Evolutionary conservation across 441 rosid species (phyloP), one percentile per base, ranked within the genome.

Genomic region (Adansonia gregorii): DNA sequence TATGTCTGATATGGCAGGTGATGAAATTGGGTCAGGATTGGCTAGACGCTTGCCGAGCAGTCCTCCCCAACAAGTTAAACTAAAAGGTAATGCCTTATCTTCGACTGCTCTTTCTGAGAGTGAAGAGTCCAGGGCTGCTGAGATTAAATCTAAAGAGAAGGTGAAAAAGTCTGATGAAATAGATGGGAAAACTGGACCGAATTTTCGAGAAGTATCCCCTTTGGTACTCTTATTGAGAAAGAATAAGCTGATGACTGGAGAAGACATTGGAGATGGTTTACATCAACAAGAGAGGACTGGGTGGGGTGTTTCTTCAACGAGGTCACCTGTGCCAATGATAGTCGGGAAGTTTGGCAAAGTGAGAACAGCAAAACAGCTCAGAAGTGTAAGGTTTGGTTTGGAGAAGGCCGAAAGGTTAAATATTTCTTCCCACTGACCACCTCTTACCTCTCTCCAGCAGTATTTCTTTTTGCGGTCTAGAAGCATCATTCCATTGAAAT

Each of bases 231-330:
- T 90, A 74, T 92, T 94, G 49, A 94, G 98, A 83, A 97, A 93
- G 89, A 93, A 85, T 78, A 94, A 91, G 89, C 80, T 87, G 72
- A 78, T 84, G 77, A 45, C 84, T 78, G 89, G 92, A 78, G 93
- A 93, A 79, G 99, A 90, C 81, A 81, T 82, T 82, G 95, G 94
- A 63, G 98, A 94, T 86, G 95, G 97, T 73, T 84, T 89, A 69
- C 87, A 87, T 80, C 90, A 89, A 88, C 95, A 91, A 84, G 95
- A 95, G 82, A 94, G 97, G 89, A 90, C 89, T 52, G 98, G 97
- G 35, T 90, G 97, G 22, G 89, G 89, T 75, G 82, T 85, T 83
- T 35, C 88, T 79, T 87, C 96, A 49, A 76, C 97, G 56, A 92
- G 98, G 85, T 77, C 91, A 76, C 78, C 83, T 67, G 79, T 87